Evolutionary conservation across 2,329 filamentous ascomycete species (phyloP).

Genomic region (Trichoderma harzianum): DNA sequence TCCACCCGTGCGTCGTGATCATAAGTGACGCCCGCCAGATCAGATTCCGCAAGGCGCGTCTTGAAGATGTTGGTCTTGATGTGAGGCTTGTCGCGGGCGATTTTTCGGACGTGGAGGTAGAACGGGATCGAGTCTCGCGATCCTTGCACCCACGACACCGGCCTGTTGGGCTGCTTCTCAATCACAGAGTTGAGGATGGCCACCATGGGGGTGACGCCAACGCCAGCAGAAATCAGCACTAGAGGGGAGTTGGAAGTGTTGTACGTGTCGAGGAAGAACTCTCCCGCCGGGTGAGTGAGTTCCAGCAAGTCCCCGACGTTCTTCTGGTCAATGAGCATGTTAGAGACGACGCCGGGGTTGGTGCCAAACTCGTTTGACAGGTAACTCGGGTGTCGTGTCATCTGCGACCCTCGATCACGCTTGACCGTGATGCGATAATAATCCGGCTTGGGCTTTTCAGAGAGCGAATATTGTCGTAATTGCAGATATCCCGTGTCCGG

Average conservation of each 20-base stretch:
- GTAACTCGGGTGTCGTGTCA: slow-evolving; percentile 27
- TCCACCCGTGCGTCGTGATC: slow-evolving; percentile 44
- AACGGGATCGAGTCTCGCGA: slow-evolving; percentile 53
- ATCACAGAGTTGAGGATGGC: slow-evolving; percentile 57
- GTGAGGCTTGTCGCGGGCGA: slow-evolving; percentile 38
- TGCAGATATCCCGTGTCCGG: slow-evolving; percentile 58
- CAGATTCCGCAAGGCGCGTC: slow-evolving; percentile 45
- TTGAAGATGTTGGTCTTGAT: slow-evolving; percentile 47
- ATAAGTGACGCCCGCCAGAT: slow-evolving; percentile 42
- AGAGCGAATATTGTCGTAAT: slow-evolving; percentile 69
- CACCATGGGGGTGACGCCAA: slow-evolving; percentile 58
- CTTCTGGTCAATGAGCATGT: slow-evolving; percentile 62
- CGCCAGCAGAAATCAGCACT: slow-evolving; percentile 60
- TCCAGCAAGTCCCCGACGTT: slow-evolving; percentile 60
- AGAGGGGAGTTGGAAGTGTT: slow-evolving; percentile 42
- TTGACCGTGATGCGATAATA: slow-evolving; percentile 72
- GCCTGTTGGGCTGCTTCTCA: slow-evolving; percentile 43
- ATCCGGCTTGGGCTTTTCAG: slow-evolving; percentile 57
- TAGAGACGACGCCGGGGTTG: slow-evolving; percentile 65
- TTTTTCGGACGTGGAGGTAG: slow-evolving; percentile 46
- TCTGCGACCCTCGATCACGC: slow-evolving; percentile 55
- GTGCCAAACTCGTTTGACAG: slow-evolving; percentile 32
- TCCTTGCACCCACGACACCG: slow-evolving; percentile 59
- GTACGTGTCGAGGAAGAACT: slow-evolving; percentile 54
- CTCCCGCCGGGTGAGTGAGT: slow-evolving; percentile 63